Base-by-base conservation (phyloP, 2,329 filamentous ascomycete species). In the Xylaria polymorpha region DNA sequence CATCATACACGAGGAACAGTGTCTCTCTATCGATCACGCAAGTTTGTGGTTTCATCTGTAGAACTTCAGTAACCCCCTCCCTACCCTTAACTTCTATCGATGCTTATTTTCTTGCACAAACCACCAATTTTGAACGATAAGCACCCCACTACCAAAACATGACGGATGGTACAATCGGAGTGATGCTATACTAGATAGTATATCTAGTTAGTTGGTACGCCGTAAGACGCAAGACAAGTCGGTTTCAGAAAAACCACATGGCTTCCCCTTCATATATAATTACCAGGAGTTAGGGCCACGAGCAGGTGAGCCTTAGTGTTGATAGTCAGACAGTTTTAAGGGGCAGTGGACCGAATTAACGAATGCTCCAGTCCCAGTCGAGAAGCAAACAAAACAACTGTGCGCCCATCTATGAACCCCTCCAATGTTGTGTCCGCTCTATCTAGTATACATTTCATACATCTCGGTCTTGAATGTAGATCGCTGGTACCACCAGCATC, bases 381-480 rank as follows among this genome's bases (percentile, higher is more conserved):
- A 15, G 10, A 39, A 43, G 44, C 59, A 51, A 61, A 37, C 35
- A 67, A 53, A 14, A 14, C 35, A 14, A 8, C 20, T 57, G 43
- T 53, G 43, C 48, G 29, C 43, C 51, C n/a, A 53, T 15, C 25
- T 51, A 32, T 25, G 9, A 51, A 29, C 14, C 18, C 5, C 2
- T 56, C n/a, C 4, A 48, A 43, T 32, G 15, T 35, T 22, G 12
- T 51, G n/a, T 41, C 22, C 35, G n/a, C 46, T 59, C 14, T 18
- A 48, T 41, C 4, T 12, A 22, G 4, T 18, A 8, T 43, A 29
- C 6, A 20, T 67, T 22, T 20, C 15, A 29, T 67, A 15, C 4
- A 43, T 14, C 9, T 25, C 6, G 14, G 8, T 14, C 18, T 15
- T 9, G 9, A 8, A 22, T 61, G 41, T 12, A 37, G 14, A 7